Evolutionary conservation across 768 basidiomycete genomes (phyloP).

Genomic region (Kwoniella dendrophila): DNA sequence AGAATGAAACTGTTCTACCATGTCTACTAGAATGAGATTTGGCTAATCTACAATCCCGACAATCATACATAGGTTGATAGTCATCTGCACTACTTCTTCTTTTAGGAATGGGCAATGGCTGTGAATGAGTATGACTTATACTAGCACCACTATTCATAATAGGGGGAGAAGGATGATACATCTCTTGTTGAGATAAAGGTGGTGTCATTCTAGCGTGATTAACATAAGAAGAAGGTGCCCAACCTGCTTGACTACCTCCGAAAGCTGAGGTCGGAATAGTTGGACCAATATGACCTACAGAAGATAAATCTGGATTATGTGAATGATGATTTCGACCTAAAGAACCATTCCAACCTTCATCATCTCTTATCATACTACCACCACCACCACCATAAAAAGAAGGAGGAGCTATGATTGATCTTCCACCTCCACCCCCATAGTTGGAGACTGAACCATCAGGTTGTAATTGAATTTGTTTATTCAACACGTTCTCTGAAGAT

Average conservation of each 20-base stretch:
- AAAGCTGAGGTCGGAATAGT: not conserved
- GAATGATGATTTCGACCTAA: constrained; percentile 30
- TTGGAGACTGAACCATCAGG: not conserved
- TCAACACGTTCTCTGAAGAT: constrained; percentile 1
- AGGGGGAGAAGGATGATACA: no score
- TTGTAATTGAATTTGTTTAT: not conserved
- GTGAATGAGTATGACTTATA: no score
- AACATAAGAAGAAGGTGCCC: constrained; percentile 15
- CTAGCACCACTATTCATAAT: no score
- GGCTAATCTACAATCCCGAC: no score
- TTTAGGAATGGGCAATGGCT: no score
- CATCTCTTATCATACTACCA: constrained; percentile 18
- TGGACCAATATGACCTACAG: constrained; percentile 25
- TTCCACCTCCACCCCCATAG: not conserved
- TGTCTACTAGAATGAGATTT: no score
- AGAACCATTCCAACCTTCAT: constrained; percentile 46
- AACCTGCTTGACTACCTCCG: constrained; percentile 17
- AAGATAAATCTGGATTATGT: constrained; percentile 36
- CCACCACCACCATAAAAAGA: not conserved
- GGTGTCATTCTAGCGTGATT: constrained; percentile 38
- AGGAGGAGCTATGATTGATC: not conserved
- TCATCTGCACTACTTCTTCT: no score
- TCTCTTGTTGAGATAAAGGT: not conserved
- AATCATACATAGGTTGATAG: no score
- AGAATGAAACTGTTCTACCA: no score